A percentile compares a stretch with the other conserved stretches of the same genome.
phyloP scores from a whole-genome alignment of 169 alveolate genomes.

The Theileria annulata region DNA sequence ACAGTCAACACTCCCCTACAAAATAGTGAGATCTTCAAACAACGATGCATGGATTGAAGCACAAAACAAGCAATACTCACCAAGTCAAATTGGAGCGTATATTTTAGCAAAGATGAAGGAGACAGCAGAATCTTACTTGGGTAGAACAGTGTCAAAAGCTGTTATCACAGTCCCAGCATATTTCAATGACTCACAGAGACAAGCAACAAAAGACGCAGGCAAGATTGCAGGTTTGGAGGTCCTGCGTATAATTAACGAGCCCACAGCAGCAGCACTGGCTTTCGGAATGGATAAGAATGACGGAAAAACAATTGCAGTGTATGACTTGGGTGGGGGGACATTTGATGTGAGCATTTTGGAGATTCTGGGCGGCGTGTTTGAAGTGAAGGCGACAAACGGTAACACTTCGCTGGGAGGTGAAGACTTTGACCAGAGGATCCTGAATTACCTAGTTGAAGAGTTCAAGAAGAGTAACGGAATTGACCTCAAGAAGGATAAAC shows the following conservation, averaged over 20 bases:
- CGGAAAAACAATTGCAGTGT: slow-evolving; percentile 89
- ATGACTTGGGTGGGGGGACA: slow-evolving; percentile 97
- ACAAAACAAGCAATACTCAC: slow-evolving; percentile 92
- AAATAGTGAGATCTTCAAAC: slow-evolving; percentile 92
- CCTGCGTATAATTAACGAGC: slow-evolving; percentile 97
- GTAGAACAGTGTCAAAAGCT: slow-evolving; percentile 91
- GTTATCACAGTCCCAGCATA: slow-evolving; percentile 97
- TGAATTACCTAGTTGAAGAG: slow-evolving; percentile 91
- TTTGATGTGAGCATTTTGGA: slow-evolving; percentile 97
- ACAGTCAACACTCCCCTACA: slow-evolving; percentile 92
- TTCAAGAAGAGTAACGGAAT: slow-evolving; percentile 94
- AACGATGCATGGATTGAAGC: slow-evolving; percentile 99
- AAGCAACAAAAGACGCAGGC: slow-evolving; percentile 97
- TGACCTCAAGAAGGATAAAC: slow-evolving; percentile 93
- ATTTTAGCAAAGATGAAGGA: slow-evolving; percentile 94
- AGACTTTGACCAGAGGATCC: slow-evolving; percentile 95
- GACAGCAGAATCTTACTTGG: slow-evolving; percentile 95
- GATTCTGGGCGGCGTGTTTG: slow-evolving; percentile 97
- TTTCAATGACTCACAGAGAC: slow-evolving; percentile 95
- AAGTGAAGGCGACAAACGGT: slow-evolving; percentile 98
- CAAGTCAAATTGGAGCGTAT: slow-evolving; percentile 96
- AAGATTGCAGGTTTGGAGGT: slow-evolving; percentile 93
- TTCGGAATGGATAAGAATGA: slow-evolving; percentile 97
- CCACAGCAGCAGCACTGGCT: slow-evolving; percentile 99
- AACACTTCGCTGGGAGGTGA: slow-evolving; percentile 99